Evolutionary conservation across 176 grass and related monocot genomes (phyloP).

Genomic region (Dactylis glomerata): DNA sequence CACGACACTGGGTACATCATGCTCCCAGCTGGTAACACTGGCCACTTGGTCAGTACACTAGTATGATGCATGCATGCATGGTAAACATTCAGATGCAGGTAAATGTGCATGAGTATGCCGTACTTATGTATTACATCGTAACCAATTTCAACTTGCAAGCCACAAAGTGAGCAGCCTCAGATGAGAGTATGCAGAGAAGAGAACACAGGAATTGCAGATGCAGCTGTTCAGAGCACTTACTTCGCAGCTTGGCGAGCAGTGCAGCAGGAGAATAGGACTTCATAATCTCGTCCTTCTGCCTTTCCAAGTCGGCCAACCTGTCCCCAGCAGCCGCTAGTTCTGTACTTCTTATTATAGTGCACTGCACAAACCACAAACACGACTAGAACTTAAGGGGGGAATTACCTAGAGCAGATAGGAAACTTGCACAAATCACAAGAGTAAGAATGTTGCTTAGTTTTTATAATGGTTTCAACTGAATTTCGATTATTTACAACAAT

Average conservation of each 20-base stretch:
- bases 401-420: not conserved
- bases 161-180: not conserved
- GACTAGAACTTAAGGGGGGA: slow-evolving; percentile 11
- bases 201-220: not conserved
- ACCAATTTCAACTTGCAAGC: not conserved
- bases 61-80: no score
- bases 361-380: slow-evolving; percentile 46
- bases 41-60: no score
- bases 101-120: no score
- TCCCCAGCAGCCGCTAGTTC: slow-evolving; percentile 89
- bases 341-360: slow-evolving; percentile 82
- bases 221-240: slow-evolving; percentile 40
- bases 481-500: not conserved
- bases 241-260: slow-evolving; percentile 76
- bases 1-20: no score
- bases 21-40: no score
- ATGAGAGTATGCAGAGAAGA: not conserved
- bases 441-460: not conserved
- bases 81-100: not conserved
- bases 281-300: slow-evolving; percentile 74
- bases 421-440: not conserved
- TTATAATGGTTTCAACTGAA: not conserved
- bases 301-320: slow-evolving; percentile 73
- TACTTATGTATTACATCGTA: not conserved
- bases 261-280: slow-evolving; percentile 57